Evolutionary conservation across 2,329 filamentous ascomycete genomes (phyloP).

Genomic region (Teratosphaeria nubilosa): DNA sequence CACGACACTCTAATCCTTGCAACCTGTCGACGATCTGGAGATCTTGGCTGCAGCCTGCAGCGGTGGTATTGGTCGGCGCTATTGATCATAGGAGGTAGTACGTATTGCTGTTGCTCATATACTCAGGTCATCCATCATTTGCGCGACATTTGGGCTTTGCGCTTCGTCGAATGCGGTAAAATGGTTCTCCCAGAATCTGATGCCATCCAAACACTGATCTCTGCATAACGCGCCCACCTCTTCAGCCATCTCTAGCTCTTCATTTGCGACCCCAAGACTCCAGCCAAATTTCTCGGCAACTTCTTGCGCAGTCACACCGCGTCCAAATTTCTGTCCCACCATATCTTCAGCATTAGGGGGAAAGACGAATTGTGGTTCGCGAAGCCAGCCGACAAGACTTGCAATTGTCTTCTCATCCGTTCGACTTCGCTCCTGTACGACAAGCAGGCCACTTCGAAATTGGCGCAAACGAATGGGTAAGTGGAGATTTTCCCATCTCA

Average conservation of each 20-base stretch:
- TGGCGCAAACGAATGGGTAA: constrained; percentile 77
- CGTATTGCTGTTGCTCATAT: background rate
- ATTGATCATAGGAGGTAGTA: too few relatives aligned
- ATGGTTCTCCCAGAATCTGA: constrained; percentile 84
- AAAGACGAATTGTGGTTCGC: constrained; percentile 34
- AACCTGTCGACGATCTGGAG: background rate
- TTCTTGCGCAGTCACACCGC: constrained; percentile 82
- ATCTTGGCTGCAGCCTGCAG: too few relatives aligned
- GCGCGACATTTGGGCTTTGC: background rate
- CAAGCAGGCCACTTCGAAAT: constrained; percentile 89
- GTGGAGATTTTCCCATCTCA: constrained; percentile 77
- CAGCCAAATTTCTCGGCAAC: constrained; percentile 84
- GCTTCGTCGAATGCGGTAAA: constrained; percentile 7
- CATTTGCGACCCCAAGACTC: constrained; percentile 91
- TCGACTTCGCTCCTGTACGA: constrained; percentile 78
- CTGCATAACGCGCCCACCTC: constrained; percentile 79
- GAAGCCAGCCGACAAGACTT: constrained; percentile 66
- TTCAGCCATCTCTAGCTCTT: constrained; percentile 96
- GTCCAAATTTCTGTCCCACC: constrained; percentile 70
- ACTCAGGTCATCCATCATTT: constrained; percentile 3
- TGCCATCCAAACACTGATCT: constrained; percentile 82
- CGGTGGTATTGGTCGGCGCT: too few relatives aligned
- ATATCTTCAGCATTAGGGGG: constrained; percentile 48
- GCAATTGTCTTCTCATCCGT: constrained; percentile 85
- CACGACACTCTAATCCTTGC: background rate